A percentile compares a stretch with the other conserved stretches of the same genome.
These are phyloP conservation scores for Pseudotulostoma volvatum DNA, from an alignment of 495 filamentous ascomycete genomes.

Conservation along the genomic window DNA sequence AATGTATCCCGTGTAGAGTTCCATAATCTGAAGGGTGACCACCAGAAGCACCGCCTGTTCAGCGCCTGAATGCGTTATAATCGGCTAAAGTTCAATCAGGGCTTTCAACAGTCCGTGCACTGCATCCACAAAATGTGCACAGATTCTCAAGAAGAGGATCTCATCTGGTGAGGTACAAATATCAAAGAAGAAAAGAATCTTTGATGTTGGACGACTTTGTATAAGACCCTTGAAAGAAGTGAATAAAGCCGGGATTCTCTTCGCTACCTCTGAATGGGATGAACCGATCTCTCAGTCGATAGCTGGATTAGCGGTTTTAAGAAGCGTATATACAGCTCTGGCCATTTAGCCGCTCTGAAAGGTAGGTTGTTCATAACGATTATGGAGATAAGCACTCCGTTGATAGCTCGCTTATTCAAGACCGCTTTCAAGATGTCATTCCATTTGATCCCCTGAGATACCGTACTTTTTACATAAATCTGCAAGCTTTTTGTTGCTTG, in stretches of 20 bases:
- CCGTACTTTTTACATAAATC: background rate
- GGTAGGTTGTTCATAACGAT: background rate
- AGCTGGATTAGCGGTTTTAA: background rate
- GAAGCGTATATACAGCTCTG: background rate
- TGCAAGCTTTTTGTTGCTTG: background rate
- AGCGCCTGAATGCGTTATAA: background rate
- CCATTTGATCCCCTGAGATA: background rate
- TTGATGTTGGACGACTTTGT: background rate
- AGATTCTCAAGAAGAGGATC: background rate
- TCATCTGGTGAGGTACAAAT: background rate
- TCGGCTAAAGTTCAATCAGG: background rate
- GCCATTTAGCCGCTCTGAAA: background rate
- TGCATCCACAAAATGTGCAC: background rate
- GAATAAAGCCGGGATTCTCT: background rate
- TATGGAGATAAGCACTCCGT: background rate
- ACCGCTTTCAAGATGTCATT: background rate
- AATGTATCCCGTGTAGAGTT: background rate
- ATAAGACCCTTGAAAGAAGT: background rate
- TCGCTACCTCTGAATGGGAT: background rate
- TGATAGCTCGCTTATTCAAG: background rate
- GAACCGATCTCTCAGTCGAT: background rate
- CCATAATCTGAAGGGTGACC: background rate
- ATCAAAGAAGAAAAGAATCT: background rate
- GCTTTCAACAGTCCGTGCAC: background rate
- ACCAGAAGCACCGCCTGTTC: background rate